Percentiles rank a stretch among this genome's conserved stretches.
Evolutionary conservation across 2,329 filamentous ascomycete genomes (phyloP).

Genomic region (Trichophyton rubrum): DNA sequence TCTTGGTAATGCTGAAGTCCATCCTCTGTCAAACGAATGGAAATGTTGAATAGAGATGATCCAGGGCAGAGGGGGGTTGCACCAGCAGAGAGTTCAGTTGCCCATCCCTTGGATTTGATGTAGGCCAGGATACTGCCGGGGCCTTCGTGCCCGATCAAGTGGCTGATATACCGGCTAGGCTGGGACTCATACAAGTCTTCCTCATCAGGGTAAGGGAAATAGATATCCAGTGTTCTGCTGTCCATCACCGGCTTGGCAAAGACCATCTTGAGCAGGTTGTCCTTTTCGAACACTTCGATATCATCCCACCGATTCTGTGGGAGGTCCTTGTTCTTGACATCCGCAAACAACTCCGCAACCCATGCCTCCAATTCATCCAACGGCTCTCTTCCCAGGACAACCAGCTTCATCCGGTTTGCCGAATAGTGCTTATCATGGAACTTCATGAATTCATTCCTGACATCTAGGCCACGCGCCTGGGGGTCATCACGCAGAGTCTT

Average conservation of each 20-base stretch:
- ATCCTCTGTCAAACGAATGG: conserved; percentile 70
- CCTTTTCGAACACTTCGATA: conserved; percentile 46
- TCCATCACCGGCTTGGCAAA: conserved; percentile 92
- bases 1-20: conserved; percentile 72
- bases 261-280: conserved; percentile 56
- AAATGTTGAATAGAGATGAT: conserved; percentile 66
- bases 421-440: conserved; percentile 87
- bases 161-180: conserved; percentile 73
- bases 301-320: conserved; percentile 54
- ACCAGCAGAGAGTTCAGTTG: conserved; percentile 68
- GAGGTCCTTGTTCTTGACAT: conserved; percentile 69
- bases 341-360: conserved; percentile 72
- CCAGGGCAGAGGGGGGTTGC: conserved; percentile 66
- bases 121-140: conserved; percentile 85
- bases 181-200: conserved; percentile 66
- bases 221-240: conserved; percentile 62
- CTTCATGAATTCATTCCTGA: conserved; percentile 81
- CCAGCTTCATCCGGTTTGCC: conserved; percentile 85
- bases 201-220: conserved; percentile 77
- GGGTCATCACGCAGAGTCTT: conserved; percentile 75
- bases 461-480: conserved; percentile 65
- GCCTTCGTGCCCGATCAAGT: conserved; percentile 83
- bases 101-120: conserved; percentile 83
- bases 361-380: conserved; percentile 72
- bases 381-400: conserved; percentile 68